Evolutionary conservation across 768 basidiomycete genomes (phyloP).

Genomic region (Mycena filopes): DNA sequence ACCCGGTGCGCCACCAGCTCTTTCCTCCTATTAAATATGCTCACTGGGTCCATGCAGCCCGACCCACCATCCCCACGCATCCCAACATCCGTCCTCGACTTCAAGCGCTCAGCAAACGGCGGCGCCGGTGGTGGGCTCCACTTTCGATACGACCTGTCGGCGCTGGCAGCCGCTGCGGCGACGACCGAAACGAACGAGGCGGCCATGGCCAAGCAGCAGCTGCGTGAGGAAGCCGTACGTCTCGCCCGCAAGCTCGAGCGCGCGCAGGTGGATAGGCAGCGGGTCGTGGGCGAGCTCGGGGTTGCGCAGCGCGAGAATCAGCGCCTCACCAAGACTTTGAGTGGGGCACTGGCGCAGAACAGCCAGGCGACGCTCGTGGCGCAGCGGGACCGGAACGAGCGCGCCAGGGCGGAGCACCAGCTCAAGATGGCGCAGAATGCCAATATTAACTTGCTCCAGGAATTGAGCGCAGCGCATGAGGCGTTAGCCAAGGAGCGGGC

Average conservation of each 20-base stretch:
- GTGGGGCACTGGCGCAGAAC: neutral
- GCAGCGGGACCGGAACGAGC: neutral
- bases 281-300: slow-evolving; percentile 2
- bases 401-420: slow-evolving; percentile 1
- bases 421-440: neutral
- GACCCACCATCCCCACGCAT: neutral
- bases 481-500: slow-evolving; percentile 17
- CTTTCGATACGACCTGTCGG: slow-evolving; percentile 18
- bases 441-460: neutral
- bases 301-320: neutral
- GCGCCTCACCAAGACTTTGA: neutral
- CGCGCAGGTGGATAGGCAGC: slow-evolving; percentile 4
- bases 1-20: slow-evolving; percentile 4
- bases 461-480: neutral
- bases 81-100: slow-evolving; percentile 23
- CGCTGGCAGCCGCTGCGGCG: neutral
- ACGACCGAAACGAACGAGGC: slow-evolving; percentile 1
- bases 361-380: neutral
- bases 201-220: slow-evolving; percentile 1
- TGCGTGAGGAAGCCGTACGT: slow-evolving; percentile 11
- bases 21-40: neutral
- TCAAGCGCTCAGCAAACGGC: neutral
- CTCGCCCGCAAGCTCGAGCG: slow-evolving; percentile 4
- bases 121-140: slow-evolving; percentile 10
- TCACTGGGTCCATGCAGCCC: neutral